A percentile compares a stretch with the other conserved stretches of the same genome.
These are phyloP conservation scores for Coemansia pectinata DNA, from an alignment of 192 early-diverging fungal genomes.

Conservation along the genomic window DNA sequence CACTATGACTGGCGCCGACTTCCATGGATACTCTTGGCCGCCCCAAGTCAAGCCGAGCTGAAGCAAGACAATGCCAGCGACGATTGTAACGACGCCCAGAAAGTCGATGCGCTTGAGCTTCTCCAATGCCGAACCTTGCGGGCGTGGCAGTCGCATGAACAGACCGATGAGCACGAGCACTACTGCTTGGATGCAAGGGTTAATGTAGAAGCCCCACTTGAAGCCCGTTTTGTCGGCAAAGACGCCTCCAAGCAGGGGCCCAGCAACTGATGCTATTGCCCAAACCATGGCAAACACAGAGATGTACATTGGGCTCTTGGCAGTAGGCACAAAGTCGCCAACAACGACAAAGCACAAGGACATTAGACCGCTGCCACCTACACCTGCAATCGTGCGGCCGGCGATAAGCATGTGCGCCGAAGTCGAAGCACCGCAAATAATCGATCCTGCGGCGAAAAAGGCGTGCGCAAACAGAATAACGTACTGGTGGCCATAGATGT, in stretches of 20 bases:
- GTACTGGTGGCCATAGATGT: constrained; percentile 76
- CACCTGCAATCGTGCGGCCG: constrained; percentile 65
- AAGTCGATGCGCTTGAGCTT: constrained; percentile 72
- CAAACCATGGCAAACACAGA: constrained; percentile 59
- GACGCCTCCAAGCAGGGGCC: constrained; percentile 60
- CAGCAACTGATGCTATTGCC: constrained; percentile 60
- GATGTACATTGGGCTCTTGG: constrained; percentile 63
- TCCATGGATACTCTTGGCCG: constrained; percentile 63
- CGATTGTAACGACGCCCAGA: constrained; percentile 59
- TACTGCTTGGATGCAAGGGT: constrained; percentile 46
- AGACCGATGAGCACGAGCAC: constrained; percentile 48
- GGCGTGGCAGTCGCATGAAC: constrained; percentile 46
- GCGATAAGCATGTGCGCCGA: constrained; percentile 68
- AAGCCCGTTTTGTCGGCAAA: constrained; percentile 59
- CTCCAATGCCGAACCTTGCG: constrained; percentile 23
- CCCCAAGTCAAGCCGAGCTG: constrained; percentile 75
- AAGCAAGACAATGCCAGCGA: constrained; percentile 62
- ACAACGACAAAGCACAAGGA: constrained; percentile 64
- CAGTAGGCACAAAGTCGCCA: constrained; percentile 62
- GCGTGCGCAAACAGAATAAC: constrained; percentile 57
- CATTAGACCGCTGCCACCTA: constrained; percentile 71
- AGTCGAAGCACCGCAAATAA: constrained; percentile 57
- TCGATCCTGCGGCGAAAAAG: constrained; percentile 58
- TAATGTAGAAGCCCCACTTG: constrained; percentile 64
- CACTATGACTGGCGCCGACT: constrained; percentile 52